Evolutionary conservation across 768 basidiomycete genomes (phyloP), one percentile per base, ranked within the genome.

Genomic region (Jaapia argillacea): DNA sequence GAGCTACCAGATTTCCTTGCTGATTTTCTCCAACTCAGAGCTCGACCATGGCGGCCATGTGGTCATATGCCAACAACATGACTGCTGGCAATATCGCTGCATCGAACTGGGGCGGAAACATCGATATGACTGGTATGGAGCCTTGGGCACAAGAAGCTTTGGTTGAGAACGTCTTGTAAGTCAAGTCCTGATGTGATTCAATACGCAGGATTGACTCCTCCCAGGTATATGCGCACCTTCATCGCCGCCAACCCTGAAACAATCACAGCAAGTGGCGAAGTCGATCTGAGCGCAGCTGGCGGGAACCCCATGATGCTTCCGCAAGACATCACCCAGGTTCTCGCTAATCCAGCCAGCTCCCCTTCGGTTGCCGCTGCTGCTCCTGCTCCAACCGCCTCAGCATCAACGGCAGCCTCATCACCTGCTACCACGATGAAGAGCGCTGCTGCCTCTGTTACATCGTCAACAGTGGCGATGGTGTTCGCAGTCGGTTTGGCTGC

Each of bases 81-180:
- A 81, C 79, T 25, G 48, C 60, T n/a, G 64, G 63, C 58, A 78
- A 70, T 56, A 38, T 57, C 37, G 35, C 38, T 44, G 82, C 76
- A 23, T 57, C 71, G 13, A 61, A 50, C 35, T 85, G 84, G 85
- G 84, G 82, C 45, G 57, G 59, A 43, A 74, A 63, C 69, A 72
- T 83, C 28, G 75, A 85, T 59, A 62, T 85, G 53, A 56, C 62
- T 27, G 33, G 47, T 36, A 61, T 86, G 52, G 79, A 79, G 37
- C 55, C 54, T 0, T 80, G 75, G 79, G 60, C 78, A 4, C 69
- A 75, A 45, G 48, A 57, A 12, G 54, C 52, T 40, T 54, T 71
- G 38, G 73, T 71, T 31, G 70, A 80, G 67, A 84, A 83, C 62
- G 71, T 82, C 48, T 64, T 66, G 58, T 61, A 51, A 41, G 54